Conservation (phyloP, 352 stramenopile genomes). For the Globisporangium nodosum region DNA sequence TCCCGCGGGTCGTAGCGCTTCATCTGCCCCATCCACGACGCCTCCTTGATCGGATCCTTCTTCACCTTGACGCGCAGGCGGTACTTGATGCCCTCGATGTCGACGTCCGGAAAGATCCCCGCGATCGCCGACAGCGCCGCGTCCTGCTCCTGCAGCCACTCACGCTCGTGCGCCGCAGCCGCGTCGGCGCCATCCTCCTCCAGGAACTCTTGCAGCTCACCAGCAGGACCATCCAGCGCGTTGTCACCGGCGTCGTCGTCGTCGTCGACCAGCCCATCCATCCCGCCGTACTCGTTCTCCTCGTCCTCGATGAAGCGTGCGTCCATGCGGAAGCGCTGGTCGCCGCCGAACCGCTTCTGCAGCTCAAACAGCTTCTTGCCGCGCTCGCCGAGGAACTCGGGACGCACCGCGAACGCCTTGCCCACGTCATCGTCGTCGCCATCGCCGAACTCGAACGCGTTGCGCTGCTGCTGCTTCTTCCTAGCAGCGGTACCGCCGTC, state of each 20-base stretch:
- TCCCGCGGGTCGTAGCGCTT: constrained; percentile 66
- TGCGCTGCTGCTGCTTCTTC: constrained; percentile 2
- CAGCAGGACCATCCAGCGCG: constrained; percentile 13
- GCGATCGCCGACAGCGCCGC: constrained; percentile 44
- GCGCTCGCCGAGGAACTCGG: constrained; percentile 62
- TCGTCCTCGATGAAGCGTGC: constrained; percentile 68
- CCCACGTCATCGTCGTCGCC: constrained; percentile 26
- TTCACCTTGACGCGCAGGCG: constrained; percentile 33
- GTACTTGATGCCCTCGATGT: constrained; percentile 58
- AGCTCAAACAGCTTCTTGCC: constrained; percentile 78
- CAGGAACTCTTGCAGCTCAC: constrained; percentile 44
- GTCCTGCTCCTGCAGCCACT: constrained; percentile 49
- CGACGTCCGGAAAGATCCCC: constrained; percentile 58
- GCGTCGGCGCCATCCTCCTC: constrained; percentile 31
- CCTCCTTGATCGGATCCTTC: constrained; percentile 65
- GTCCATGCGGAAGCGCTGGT: constrained; percentile 75
- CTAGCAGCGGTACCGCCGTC: constrained; percentile 19
- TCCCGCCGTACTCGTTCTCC: constrained; percentile 51
- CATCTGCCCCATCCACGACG: constrained; percentile 72
- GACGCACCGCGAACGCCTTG: constrained; percentile 52
- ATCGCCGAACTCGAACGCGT: constrained; percentile 14
- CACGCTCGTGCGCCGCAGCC: constrained; percentile 27
- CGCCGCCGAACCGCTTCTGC: constrained; percentile 73
- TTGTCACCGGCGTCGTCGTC: constrained; percentile 20
- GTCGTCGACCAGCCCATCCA: constrained; percentile 21